Evolutionary conservation across 2,329 filamentous ascomycete species (phyloP), one percentile per base, ranked within the genome.

Genomic region (Akanthomyces dipterigenus): DNA sequence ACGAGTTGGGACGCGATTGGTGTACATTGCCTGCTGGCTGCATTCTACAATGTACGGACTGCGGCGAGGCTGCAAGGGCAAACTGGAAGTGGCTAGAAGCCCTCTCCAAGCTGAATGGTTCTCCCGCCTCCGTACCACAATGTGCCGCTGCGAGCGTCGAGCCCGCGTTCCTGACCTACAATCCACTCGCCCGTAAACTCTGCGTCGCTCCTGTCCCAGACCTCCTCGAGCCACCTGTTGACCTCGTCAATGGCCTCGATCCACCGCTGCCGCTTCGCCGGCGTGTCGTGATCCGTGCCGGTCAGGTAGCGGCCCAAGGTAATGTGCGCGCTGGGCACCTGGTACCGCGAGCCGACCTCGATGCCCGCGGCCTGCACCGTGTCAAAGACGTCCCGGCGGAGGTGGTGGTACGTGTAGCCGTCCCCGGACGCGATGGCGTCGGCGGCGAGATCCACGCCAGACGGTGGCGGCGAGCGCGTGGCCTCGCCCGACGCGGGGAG

Each of bases 101-200:
- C 85, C 71, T 87, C 84, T 20, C 85, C 85, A 20, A 80, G 59
- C 69, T 80, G 76, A 63, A 96, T 80, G 3, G 85, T 88, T 65
- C 89, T 82, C 1, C 93, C 93, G 28, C 87, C 90, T 40, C 89
- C 93, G 76, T 96, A 97, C 92, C 93, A 98, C 49, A 96, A 75
- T 6, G 81, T 79, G 0, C 93, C 93, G 65, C 82, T 84, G 49
- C 90, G 83, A 62, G 85, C 86, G 69, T 93, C 89, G 60, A 97
- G 75, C 0, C 93, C 93, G 67, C 80, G 88, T 72, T 93, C 91
- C 67, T 96, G 85, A 0, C 93, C 93, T n/a, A 97, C 86, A 26
- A 89, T 77, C 92, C 93, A 97, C 70, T 95, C 89, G 0, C 88
- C 88, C 2, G 79, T 70, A 40, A 78, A 75, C 12, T 74, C 73